These are phyloP conservation scores for Pichia cactophila DNA, from an alignment of 1,139 yeast genomes.

Conservation along the genomic window DNA sequence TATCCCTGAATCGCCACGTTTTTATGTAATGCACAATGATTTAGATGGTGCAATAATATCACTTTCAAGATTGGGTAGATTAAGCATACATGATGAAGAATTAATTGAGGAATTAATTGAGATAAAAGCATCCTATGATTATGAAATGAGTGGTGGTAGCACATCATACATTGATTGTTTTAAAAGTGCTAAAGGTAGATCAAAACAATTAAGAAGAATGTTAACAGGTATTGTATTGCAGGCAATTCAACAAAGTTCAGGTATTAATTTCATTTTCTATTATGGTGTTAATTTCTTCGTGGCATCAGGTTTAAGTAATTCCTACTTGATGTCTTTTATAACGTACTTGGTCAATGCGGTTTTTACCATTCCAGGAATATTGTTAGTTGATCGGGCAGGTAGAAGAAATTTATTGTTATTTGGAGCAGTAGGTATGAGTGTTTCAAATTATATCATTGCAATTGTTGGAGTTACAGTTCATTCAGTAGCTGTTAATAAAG, in stretches of 20 bases:
- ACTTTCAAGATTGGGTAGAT: constrained; percentile 28
- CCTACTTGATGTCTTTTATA: constrained; percentile 58
- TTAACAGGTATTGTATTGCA: constrained; percentile 63
- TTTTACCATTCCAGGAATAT: constrained; percentile 64
- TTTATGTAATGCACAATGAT: constrained; percentile 54
- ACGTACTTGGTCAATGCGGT: constrained; percentile 68
- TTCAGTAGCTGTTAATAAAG: constrained; percentile 44
- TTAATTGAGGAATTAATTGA: constrained; percentile 70
- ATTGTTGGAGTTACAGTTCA: constrained; percentile 52
- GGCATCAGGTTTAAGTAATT: constrained; percentile 50
- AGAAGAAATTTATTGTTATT: constrained; percentile 50
- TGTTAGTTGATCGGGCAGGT: constrained; percentile 61
- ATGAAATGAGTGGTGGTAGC: constrained; percentile 58
- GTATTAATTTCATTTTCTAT: constrained; percentile 72
- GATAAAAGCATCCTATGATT: constrained; percentile 70
- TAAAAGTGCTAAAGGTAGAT: constrained; percentile 57
- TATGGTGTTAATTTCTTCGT: constrained; percentile 71
- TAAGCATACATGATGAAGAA: constrained; percentile 47
- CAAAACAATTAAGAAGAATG: constrained; percentile 56
- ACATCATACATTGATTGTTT: constrained; percentile 55
- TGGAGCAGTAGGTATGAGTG: constrained; percentile 62
- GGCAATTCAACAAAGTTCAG: constrained; percentile 69
- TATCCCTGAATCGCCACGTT: constrained; percentile 72
- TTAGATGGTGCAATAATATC: constrained; percentile 49
- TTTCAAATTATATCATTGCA: constrained; percentile 56